Conservation (phyloP, 495 filamentous ascomycete species). For the Pseudevernia furfuracea region DNA sequence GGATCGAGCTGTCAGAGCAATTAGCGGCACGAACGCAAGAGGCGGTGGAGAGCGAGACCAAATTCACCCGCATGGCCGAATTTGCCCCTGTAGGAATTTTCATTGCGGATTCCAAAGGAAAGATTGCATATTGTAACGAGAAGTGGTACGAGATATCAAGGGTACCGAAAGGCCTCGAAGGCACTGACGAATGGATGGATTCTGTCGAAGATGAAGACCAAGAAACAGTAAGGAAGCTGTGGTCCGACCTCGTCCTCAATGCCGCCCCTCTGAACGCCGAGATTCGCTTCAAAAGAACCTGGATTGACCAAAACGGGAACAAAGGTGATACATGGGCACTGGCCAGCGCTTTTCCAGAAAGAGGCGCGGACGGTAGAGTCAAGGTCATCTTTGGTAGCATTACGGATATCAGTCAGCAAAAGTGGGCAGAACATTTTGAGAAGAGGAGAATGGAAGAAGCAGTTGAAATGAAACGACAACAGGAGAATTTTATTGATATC, state of each 20-base stretch:
- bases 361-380: slow-evolving; percentile 45
- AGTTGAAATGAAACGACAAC: slow-evolving; percentile 57
- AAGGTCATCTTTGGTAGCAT: slow-evolving; percentile 62
- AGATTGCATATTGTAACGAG: slow-evolving; percentile 64
- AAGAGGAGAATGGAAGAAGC: slow-evolving; percentile 57
- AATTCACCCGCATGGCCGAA: slow-evolving; percentile 67
- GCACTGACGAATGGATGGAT: slow-evolving; percentile 56
- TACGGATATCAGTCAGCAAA: slow-evolving; percentile 42
- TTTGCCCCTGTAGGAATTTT: slow-evolving; percentile 67
- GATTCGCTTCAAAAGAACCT: slow-evolving; percentile 59
- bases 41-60: slow-evolving; percentile 59
- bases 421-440: slow-evolving; percentile 42
- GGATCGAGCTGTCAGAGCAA: slow-evolving; percentile 52
- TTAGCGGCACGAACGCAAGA: slow-evolving; percentile 58
- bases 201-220: slow-evolving; percentile 55
- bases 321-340: slow-evolving; percentile 61
- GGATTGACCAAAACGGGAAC: slow-evolving; percentile 50
- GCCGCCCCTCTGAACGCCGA: slow-evolving; percentile 52
- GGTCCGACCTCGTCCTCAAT: slow-evolving; percentile 49
- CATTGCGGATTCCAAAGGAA: slow-evolving; percentile 54
- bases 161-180: slow-evolving; percentile 43
- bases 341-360: slow-evolving; percentile 63
- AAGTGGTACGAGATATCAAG: slow-evolving; percentile 62
- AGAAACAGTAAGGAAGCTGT: slow-evolving; percentile 43
- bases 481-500: slow-evolving; percentile 84